These are phyloP conservation scores for Penicillium mononematosum DNA, from an alignment of 495 filamentous ascomycete genomes.

Conservation along the genomic window DNA sequence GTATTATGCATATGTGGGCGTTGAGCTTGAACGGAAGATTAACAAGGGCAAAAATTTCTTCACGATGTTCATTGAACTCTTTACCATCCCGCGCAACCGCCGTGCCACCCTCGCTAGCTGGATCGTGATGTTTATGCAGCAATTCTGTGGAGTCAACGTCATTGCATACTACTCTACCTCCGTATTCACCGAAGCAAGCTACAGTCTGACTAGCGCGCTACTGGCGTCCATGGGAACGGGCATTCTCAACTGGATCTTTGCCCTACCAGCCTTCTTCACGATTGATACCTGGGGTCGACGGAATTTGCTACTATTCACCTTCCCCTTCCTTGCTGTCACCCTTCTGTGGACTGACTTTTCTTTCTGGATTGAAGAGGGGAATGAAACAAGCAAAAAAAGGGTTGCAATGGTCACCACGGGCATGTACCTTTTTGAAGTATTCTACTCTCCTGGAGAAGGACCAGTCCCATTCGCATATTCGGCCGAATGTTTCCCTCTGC, in stretches of 20 bases:
- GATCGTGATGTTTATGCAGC: constrained; percentile 54
- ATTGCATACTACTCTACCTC: constrained; percentile 56
- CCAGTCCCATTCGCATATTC: constrained; percentile 59
- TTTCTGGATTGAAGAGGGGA: constrained; percentile 48
- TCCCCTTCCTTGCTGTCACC: constrained; percentile 59
- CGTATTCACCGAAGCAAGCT: constrained; percentile 54
- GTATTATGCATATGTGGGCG: constrained; percentile 52
- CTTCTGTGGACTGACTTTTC: constrained; percentile 59
- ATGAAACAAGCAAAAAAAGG: constrained; percentile 31
- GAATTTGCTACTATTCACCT: constrained; percentile 61
- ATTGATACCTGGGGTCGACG: constrained; percentile 69
- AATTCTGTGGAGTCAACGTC: constrained; percentile 55
- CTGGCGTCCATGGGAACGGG: constrained; percentile 63
- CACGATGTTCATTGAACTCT: constrained; percentile 52
- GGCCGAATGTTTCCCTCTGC: constrained; percentile 57
- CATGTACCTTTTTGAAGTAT: constrained; percentile 52
- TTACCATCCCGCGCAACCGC: constrained; percentile 53
- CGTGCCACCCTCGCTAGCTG: constrained; percentile 52
- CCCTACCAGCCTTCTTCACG: constrained; percentile 65
- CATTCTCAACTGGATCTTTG: constrained; percentile 63
- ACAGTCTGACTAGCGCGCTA: constrained; percentile 45
- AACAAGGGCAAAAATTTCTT: constrained; percentile 49
- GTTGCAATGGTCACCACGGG: constrained; percentile 51
- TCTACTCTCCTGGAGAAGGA: constrained; percentile 57
- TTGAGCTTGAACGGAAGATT: constrained; percentile 45